A percentile compares a stretch with the other conserved stretches of the same genome.
Evolutionary conservation across 2,329 filamentous ascomycete species (phyloP).

Genomic region (Thielaviopsis musarum): DNA sequence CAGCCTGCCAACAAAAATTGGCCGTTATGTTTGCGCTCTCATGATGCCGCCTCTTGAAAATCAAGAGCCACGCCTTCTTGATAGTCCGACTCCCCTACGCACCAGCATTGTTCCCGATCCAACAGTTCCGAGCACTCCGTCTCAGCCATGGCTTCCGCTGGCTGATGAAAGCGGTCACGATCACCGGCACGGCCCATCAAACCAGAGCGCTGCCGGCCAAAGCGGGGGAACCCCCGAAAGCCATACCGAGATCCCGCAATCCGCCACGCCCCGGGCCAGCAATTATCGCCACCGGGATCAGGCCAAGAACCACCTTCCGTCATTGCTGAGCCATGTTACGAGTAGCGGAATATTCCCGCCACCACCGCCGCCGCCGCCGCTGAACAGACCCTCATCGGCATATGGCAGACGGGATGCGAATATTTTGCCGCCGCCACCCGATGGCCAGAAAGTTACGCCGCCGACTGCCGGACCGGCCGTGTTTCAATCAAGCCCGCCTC

Average conservation of each 20-base stretch:
- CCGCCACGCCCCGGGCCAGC: not conserved
- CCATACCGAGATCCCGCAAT: not conserved
- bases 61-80: conserved; percentile 5
- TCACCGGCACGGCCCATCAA: not conserved
- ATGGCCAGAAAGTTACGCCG: not conserved
- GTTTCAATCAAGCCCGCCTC: not conserved
- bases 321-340: not conserved
- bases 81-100: conserved; percentile 8
- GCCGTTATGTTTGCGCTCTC: conserved; percentile 1
- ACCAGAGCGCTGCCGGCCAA: not conserved
- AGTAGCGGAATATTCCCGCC: not conserved
- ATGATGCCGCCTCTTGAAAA: conserved; percentile 1
- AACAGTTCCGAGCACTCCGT: conserved; percentile 6
- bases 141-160: conserved; percentile 4
- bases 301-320: not conserved
- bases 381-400: not conserved
- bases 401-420: not conserved
- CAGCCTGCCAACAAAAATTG: not conserved
- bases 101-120: conserved; percentile 5
- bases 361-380: not conserved
- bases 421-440: not conserved
- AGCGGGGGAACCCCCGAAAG: not conserved
- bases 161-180: not conserved
- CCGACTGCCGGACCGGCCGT: not conserved
- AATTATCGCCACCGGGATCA: not conserved